Evolutionary conservation across 371 early-diverging fungal genomes (phyloP), one percentile per base, ranked within the genome.

Genomic region (Fennellomyces sp.): DNA sequence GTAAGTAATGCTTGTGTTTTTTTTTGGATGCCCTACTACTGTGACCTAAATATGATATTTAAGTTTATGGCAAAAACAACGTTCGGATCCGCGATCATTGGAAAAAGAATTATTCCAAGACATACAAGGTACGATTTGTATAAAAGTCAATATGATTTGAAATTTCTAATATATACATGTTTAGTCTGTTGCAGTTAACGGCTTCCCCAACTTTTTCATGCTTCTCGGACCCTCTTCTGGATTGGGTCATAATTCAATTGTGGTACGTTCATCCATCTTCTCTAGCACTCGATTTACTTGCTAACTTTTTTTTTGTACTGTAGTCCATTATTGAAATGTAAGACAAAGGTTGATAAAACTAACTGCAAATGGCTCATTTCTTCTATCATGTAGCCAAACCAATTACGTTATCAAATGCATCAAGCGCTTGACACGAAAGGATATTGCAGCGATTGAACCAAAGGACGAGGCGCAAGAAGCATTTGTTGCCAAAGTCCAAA

Each of bases 161-260:
- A 15, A 69, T 28, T 57, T 72, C 27, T 72, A 78, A 5, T 74
- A 76, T 12, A 61, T 60, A 51, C 35, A n/a, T n/a, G n/a, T n/a
- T n/a, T n/a, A n/a, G n/a, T n/a, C n/a, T n/a, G n/a, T 39, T 13
- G 39, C 39, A 11, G 39, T 39, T 13, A 13, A 39, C 13, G 13
- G 39, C 5, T 39, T 11, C 17, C 39, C 39, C 0, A 4, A 4
- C 39, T 13, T 11, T 19, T 39, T 39, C 39, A n/a, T 39, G 13
- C 17, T 5, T 1, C 39, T 0, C n/a, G 39, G 39, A 38, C 3
- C 38, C 17, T 12, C n/a, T 3, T 3, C 66, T 5, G 67, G 58
- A 3, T 58, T 75, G 0, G 80, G 76, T 12, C 76, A 75, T 31
- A 62, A 63, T 28, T 65, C 65, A 11, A 62, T 60, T 2, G 51